phyloP scores from a whole-genome alignment of 768 basidiomycete genomes.

The Fomitopsis serialis region DNA sequence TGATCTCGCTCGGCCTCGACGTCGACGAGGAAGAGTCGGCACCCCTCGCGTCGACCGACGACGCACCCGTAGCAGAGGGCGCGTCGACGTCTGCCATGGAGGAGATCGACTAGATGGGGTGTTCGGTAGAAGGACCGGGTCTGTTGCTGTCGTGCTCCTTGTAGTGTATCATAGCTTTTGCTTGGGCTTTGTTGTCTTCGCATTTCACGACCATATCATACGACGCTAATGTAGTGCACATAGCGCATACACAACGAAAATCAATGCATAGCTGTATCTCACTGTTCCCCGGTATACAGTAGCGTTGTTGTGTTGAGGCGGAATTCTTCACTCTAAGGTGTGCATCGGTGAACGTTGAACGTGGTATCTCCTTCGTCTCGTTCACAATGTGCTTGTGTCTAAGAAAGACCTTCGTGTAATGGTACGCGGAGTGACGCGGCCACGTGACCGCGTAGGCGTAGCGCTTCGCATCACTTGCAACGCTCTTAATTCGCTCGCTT shows the following conservation, averaged over 20 bases:
- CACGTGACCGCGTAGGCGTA: no score
- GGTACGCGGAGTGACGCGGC: no score
- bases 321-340: no score
- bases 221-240: constrained; percentile 1
- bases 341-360: no score
- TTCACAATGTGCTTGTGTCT: no score
- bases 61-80: constrained; percentile 48
- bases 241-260: background rate
- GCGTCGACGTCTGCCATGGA: constrained; percentile 87
- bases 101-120: constrained; percentile 73
- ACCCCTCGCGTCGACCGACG: constrained; percentile 38
- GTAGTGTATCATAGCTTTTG: background rate
- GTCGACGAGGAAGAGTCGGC: constrained; percentile 76
- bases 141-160: background rate
- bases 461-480: no score
- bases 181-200: constrained; percentile 1
- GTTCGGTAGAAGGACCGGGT: background rate
- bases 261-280: background rate
- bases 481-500: no score
- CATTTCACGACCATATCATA: background rate
- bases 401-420: no score
- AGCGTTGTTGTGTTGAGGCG: no score
- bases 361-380: no score
- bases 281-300: no score
- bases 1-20: constrained; percentile 92